Evolutionary conservation across 495 filamentous ascomycete species (phyloP), one percentile per base, ranked within the genome.

Genomic region (Neurospora sp.): DNA sequence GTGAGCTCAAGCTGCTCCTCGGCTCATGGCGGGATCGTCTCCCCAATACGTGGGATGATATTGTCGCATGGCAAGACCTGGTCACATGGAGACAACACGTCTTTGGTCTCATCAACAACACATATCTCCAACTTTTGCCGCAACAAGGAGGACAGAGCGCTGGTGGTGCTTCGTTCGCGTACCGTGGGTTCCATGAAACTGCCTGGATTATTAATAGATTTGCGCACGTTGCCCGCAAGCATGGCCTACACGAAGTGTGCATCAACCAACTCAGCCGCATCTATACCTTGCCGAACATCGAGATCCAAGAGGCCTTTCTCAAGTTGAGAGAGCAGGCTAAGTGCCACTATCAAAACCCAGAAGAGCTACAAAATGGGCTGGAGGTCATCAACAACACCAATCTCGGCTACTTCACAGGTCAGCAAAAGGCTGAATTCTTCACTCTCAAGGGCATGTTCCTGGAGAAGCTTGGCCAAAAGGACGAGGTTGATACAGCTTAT

Each of bases 301-400:
- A 99, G 83, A 99, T 99, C 70, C 96, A 99, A 81, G 96, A 99
- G 80, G 96, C 96, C 0, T 99, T 99, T 86, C 85, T 99, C 71
- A 99, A 99, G 83, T 82, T 99, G 61, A 85, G 96, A 40, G 96
- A 99, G 79, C 96, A 99, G 79, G 96, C 96, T 38, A 97, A 97
- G 80, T 98, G 96, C 78, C 96, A 98, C 80, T 99, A 98, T 79
- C 94, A 98, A 81, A 97, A 98, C 77, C 90, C 89, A 0, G 89
- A 90, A 20, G 96, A 99, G 78, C 89, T 99, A 41, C 94, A 89
- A 68, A 95, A 89, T 78, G 96, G 96, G 3, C 79, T 99, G 72
- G 96, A 99, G 80, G 96, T 99, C 8, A 99, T 99, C 76, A 98
- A 99, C 82, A 99, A 99, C 77, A 99, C 96, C 71, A 99, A 99